Conservation (phyloP, 108 stramenopile genomes). For the Fistulifera pelliculosa region DNA sequence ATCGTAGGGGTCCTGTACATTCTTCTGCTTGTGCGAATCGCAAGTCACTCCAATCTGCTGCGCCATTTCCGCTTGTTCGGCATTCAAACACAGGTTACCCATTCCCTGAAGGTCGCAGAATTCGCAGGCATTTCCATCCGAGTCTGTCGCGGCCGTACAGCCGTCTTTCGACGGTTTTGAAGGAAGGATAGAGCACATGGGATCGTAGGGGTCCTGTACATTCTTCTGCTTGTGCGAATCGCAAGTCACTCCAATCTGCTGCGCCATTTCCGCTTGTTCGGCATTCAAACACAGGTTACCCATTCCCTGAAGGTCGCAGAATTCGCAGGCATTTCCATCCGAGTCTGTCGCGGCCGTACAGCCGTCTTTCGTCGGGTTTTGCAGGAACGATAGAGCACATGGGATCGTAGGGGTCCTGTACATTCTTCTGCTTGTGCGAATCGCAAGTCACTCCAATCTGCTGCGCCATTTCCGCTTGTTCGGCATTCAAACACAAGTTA, state of each 20-base stretch:
- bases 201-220: slow-evolving; percentile 16
- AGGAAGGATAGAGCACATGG: slow-evolving; percentile 15
- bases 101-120: slow-evolving; percentile 16
- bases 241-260: slow-evolving; percentile 23
- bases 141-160: slow-evolving; percentile 27
- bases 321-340: slow-evolving; percentile 21
- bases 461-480: slow-evolving; percentile 24
- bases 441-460: slow-evolving; percentile 21
- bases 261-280: slow-evolving; percentile 24
- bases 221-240: neutral
- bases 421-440: neutral
- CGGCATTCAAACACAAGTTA: slow-evolving; percentile 21
- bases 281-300: slow-evolving; percentile 20
- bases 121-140: slow-evolving; percentile 27
- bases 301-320: slow-evolving; percentile 9
- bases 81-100: slow-evolving; percentile 5
- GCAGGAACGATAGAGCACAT: slow-evolving; percentile 5
- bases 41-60: slow-evolving; percentile 19
- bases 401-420: slow-evolving; percentile 10
- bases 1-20: slow-evolving; percentile 8
- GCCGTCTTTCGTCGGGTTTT: slow-evolving; percentile 2
- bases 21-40: slow-evolving; percentile 1
- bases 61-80: slow-evolving; percentile 17
- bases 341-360: slow-evolving; percentile 15
- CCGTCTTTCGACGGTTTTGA: slow-evolving; percentile 6